phyloP scores from a whole-genome alignment of 257 asterid genomes.

The Primulina huaijiensis region DNA sequence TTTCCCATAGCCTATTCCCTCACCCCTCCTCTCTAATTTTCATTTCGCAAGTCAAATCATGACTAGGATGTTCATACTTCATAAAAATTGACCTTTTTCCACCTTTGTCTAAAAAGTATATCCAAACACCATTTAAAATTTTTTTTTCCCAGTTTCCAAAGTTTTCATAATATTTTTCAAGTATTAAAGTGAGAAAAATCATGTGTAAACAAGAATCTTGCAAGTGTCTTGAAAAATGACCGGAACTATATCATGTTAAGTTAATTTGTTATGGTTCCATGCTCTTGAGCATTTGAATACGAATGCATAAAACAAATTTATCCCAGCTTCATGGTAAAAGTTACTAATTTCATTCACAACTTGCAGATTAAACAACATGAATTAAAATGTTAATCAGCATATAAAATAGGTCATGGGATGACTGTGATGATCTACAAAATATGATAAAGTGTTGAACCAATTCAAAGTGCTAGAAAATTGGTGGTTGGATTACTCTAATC shows the following conservation, averaged over 20 bases:
- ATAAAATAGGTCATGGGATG: neutral
- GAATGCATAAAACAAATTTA: neutral
- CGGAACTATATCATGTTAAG: too few relatives aligned
- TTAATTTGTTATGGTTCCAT: neutral
- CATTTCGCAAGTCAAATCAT: neutral
- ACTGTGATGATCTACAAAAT: neutral
- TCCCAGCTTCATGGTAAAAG: neutral
- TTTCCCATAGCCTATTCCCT: neutral
- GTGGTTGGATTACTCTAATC: neutral
- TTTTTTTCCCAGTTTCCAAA: neutral
- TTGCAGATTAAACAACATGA: too few relatives aligned
- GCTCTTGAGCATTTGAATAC: neutral
- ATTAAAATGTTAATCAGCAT: neutral
- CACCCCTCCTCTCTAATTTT: neutral
- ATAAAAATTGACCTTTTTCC: neutral
- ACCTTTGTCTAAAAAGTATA: neutral
- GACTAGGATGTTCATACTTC: neutral
- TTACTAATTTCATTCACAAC: neutral
- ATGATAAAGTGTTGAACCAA: neutral
- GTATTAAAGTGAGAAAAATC: neutral
- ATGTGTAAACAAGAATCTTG: neutral
- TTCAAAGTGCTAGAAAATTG: neutral
- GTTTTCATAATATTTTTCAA: too few relatives aligned
- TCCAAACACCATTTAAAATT: neutral
- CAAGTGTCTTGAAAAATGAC: neutral